Base-by-base conservation (phyloP, 495 filamentous ascomycete species). In the Neurospora sp. region DNA sequence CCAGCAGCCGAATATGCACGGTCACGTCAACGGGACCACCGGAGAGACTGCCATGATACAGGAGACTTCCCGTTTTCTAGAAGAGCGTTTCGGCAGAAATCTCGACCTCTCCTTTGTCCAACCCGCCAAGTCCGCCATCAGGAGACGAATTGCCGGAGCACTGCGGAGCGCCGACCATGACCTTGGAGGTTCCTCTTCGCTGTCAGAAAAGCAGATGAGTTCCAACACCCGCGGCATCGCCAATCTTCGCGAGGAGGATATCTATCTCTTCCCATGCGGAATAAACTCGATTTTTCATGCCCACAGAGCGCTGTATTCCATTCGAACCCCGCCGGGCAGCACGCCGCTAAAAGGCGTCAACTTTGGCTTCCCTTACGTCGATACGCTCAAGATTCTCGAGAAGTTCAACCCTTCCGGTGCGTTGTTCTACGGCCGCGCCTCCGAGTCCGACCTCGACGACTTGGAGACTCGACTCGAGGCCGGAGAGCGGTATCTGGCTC, bases 261-360 rank as follows among this genome's bases (percentile, higher is more conserved):
- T 99, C 42, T 96, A 92, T 75, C 85, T 98, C 0, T 93, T 92
- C 75, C 92, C 96, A 1, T 90, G 87, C 65, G 96, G 96, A 35
- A 99, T 99, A 94, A 97, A 90, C 77, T 89, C 96, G 42, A 98
- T 99, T 27, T 99, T 94, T 81, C 92, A 93, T 74, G 86, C 91
- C 0, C 96, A 98, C 80, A 90, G 90, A 70, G 87, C 86, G 39
- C 79, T 97, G 22, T 80, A 96, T 73, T 82, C 82, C 71, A 84
- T 87, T 4, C 86, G 89, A 59, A 65, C 53, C 53, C 53, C 22
- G 27, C 27, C 53, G 6, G 89, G 88, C 12, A 81, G 76, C 35
- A 77, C 85, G 73, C 53, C 53, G 53, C 27, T 65, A 17, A 91
- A 92, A 80, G 93, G 91, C 76, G 86, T 94, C 74, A 90, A 88